Base-by-base conservation (phyloP, 768 basidiomycete species). In the Trametes cingulata region DNA sequence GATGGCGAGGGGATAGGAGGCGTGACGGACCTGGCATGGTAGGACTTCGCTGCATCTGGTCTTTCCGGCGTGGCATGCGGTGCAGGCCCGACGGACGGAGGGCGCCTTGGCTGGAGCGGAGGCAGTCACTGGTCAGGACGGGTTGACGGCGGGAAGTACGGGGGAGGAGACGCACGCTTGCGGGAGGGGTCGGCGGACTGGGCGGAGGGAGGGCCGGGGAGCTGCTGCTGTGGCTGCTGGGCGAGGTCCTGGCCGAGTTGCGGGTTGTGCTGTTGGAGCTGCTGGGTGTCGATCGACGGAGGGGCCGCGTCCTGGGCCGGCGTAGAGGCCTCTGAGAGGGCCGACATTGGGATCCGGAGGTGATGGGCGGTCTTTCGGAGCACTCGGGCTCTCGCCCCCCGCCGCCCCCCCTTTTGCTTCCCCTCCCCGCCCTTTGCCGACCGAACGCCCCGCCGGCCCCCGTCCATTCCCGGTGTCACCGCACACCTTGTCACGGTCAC, bases 51-150 rank as follows among this genome's bases (percentile, higher is more conserved):
- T 90, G 67, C 90, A 92, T 66, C 90, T 78, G 13, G 90, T 92
- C 76, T 92, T 92, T 52, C 90, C 90, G 51, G 88, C 78, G 73
- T 92, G 90, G 74, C 90, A 92, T 14, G 90, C 87, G 39, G 85
- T 82, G 64, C 90, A 92, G 0, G 90, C 90, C 63, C 90, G 80
- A 64, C 90, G 83, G 55, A 91, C 90, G 43, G 89, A 91, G 33
- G 90, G 89, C 43, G 86, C 87, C 74, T 92, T 91, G 61, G 88
- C 88, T 90, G 70, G 50, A 48, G 64, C 61, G 61, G 61, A 62
- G 62, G 55, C 50, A 62, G 57, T 65, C n/a, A n/a, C n/a, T n/a
- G n/a, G n/a, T n/a, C 60, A 71, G 64, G 35, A 40, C 56, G 56
- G 61, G 39, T n/a, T n/a, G n/a, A n/a, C 29, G 55, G 62, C 45